phyloP scores from a whole-genome alignment of 768 basidiomycete genomes.

The Sistotremastrum niveocremeum region DNA sequence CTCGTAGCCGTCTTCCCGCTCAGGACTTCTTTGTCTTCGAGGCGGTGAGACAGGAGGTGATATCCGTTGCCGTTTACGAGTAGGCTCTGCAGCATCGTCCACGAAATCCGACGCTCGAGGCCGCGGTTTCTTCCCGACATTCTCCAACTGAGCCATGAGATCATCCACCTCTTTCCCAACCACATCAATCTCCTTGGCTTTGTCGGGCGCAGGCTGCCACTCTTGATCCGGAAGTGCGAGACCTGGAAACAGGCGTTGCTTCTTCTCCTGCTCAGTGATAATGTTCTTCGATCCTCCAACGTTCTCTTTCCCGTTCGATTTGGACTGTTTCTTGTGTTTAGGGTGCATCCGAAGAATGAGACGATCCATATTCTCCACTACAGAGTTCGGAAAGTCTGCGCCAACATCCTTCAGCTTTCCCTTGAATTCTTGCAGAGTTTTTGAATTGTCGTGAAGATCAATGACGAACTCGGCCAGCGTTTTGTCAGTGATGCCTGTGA shows the following conservation, averaged over 20 bases:
- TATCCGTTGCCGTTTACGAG: constrained; percentile 46
- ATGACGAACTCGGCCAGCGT: constrained; percentile 93
- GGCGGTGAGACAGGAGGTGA: constrained; percentile 26
- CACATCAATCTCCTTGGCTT: constrained; percentile 40
- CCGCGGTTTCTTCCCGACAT: constrained; percentile 49
- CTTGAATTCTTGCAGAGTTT: constrained; percentile 71
- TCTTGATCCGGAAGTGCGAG: constrained; percentile 72
- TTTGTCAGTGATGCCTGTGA: constrained; percentile 69
- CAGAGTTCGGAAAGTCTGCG: constrained; percentile 79
- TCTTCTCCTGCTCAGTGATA: constrained; percentile 54
- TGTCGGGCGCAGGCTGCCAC: constrained; percentile 40
- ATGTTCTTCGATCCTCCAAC: constrained; percentile 8
- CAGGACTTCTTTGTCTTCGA: constrained; percentile 38
- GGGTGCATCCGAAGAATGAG: constrained; percentile 91
- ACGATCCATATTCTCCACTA: constrained; percentile 87
- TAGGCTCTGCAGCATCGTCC: constrained; percentile 18
- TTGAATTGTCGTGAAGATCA: constrained; percentile 71
- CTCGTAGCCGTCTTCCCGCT: constrained; percentile 37
- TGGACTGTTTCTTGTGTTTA: constrained; percentile 74
- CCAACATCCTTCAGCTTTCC: constrained; percentile 59
- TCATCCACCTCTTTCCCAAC: constrained; percentile 85
- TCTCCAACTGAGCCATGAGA: constrained; percentile 64
- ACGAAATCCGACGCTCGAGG: constrained; percentile 22
- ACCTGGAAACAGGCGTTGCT: constrained; percentile 82
- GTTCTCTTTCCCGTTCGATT: constrained; percentile 21